phyloP scores from a whole-genome alignment of 768 basidiomycete genomes.

The Tricholoma furcatifolium region DNA sequence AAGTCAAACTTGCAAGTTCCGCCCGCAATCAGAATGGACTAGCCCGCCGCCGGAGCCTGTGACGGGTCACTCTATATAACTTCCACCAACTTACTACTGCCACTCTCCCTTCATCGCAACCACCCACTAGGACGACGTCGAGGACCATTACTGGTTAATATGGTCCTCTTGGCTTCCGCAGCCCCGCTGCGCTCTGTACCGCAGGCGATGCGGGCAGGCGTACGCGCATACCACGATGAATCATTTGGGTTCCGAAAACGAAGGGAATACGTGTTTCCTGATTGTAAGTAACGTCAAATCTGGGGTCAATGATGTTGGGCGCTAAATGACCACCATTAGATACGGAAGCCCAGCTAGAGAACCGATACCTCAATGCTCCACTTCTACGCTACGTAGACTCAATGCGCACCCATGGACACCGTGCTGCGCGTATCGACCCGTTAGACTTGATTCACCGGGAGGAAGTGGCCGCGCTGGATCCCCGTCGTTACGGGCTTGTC shows the following conservation, averaged over 20 bases:
- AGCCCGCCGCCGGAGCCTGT: too few species aligned
- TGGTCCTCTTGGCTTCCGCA: too few species aligned
- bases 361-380: slow-evolving; percentile 70
- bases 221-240: slow-evolving; percentile 65
- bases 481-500: slow-evolving; percentile 70
- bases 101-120: too few species aligned
- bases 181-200: too few species aligned
- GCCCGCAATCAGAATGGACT: too few species aligned
- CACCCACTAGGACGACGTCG: too few species aligned
- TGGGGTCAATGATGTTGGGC: background rate
- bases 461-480: slow-evolving; percentile 72
- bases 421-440: slow-evolving; percentile 85
- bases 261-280: slow-evolving; percentile 61
- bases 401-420: slow-evolving; percentile 81
- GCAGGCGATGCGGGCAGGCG: background rate
- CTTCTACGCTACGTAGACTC: slow-evolving; percentile 88
- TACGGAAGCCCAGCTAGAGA: slow-evolving; percentile 60
- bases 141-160: too few species aligned
- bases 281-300: slow-evolving; percentile 50
- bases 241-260: slow-evolving; percentile 77
- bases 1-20: too few species aligned
- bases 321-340: slow-evolving; percentile 38
- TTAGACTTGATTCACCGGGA: slow-evolving; percentile 86
- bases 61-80: too few species aligned
- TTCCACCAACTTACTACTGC: too few species aligned